These are phyloP conservation scores for Sporobolomyces phaffii DNA, from an alignment of 768 basidiomycete species.

Conservation along the genomic window DNA sequence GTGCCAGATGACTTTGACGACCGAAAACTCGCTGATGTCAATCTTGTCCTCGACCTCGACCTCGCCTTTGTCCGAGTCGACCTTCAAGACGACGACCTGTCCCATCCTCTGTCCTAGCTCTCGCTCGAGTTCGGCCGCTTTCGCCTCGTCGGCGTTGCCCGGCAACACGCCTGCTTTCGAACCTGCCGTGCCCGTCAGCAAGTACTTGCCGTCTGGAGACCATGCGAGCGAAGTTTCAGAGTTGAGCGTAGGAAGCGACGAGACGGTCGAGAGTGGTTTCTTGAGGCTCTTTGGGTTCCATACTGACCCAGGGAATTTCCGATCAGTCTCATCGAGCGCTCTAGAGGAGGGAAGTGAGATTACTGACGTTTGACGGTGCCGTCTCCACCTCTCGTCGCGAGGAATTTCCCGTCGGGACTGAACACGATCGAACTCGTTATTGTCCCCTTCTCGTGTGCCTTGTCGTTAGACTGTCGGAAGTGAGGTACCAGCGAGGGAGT, in stretches of 20 bases:
- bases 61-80: constrained; percentile 43
- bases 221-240: constrained; percentile 89
- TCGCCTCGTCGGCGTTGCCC: constrained; percentile 50
- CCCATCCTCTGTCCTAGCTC: constrained; percentile 30
- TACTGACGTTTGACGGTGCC: constrained; percentile 87
- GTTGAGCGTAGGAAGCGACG: constrained; percentile 68
- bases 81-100: constrained; percentile 31
- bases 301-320: constrained; percentile 53
- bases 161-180: constrained; percentile 52
- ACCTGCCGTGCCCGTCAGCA: constrained; percentile 64
- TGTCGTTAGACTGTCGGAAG: constrained; percentile 67
- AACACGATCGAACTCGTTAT: constrained; percentile 83
- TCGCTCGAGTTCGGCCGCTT: constrained; percentile 58
- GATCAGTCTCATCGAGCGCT: neutral
- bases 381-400: constrained; percentile 87
- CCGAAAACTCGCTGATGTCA: constrained; percentile 43
- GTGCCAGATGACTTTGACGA: constrained; percentile 91
- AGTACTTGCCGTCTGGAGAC: constrained; percentile 84
- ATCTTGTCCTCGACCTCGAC: constrained; percentile 39
- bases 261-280: constrained; percentile 68
- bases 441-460: constrained; percentile 76
- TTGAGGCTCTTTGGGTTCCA: constrained; percentile 92
- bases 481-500: too few relatives aligned
- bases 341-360: neutral
- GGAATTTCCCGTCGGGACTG: constrained; percentile 75